These are phyloP conservation scores for Colletotrichum musicola DNA, from an alignment of 2,329 filamentous ascomycete species.

Conservation along the genomic window DNA sequence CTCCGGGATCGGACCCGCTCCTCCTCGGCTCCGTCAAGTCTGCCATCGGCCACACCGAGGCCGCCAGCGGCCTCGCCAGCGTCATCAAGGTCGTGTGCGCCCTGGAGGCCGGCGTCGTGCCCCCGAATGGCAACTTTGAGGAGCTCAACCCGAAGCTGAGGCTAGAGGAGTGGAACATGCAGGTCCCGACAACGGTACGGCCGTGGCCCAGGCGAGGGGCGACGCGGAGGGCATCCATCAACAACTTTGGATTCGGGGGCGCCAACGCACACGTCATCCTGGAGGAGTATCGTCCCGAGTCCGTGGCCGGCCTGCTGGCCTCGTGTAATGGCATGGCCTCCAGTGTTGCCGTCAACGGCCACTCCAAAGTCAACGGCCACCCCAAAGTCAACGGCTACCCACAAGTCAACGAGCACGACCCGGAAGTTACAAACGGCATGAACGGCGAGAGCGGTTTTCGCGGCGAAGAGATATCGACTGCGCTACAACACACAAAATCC, in stretches of 20 bases:
- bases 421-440: background rate
- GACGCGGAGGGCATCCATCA: conserved; percentile 47
- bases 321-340: conserved; percentile 26
- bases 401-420: background rate
- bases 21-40: conserved; percentile 50
- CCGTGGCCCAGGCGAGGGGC: conserved; percentile 42
- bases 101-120: conserved; percentile 55
- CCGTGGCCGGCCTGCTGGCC: background rate
- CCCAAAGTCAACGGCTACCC: conserved; percentile 45
- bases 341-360: conserved; percentile 6
- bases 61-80: conserved; percentile 54
- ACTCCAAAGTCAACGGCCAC: conserved; percentile 41
- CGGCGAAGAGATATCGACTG: too few relatives aligned
- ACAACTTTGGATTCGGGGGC: conserved; percentile 51
- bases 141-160: conserved; percentile 44
- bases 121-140: conserved; percentile 52
- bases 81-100: conserved; percentile 59
- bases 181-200: background rate
- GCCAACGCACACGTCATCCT: conserved; percentile 48
- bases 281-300: background rate
- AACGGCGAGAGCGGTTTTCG: background rate
- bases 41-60: conserved; percentile 59
- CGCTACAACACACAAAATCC: background rate
- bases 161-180: background rate
- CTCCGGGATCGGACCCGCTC: background rate